Base-by-base conservation (phyloP, 331 rosid genomes). In the Quercus lobata region DNA sequence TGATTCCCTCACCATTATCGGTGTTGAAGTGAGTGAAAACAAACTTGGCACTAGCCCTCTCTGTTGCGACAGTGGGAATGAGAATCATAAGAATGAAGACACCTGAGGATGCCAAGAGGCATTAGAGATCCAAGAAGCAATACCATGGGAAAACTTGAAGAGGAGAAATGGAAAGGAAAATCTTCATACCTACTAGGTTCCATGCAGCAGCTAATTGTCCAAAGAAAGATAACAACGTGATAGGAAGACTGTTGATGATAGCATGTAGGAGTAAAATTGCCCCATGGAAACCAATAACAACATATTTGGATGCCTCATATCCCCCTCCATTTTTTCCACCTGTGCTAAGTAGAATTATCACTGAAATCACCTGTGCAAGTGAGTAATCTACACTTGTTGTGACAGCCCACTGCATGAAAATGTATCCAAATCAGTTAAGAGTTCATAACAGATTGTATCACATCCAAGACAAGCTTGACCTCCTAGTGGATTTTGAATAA, bases 371-470 rank as follows among this genome's bases (percentile, higher is more conserved):
- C 85, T 86, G 86, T 41, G 99, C 99, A 70, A 93, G 97, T 53
- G 99, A 95, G 84, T 74, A 95, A 84, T 93, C 99, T 62, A 95
- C 80, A 83, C 99, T 95, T 22, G 99, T 91, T 82, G 99, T 91
- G 75, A 95, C 97, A 52, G 99, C 99, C 99, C 99, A 95, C 99
- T 95, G 93, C 94, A 91, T 66, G 76, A 46, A 83, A 89, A 87
- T 68, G 79, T 14, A 81, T 19, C 71, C 30, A 72, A 72, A 62
- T 34, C 65, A 49, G 83, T 87, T 71, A 68, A 2, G 70, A 79
- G 71, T 21, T 55, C 70, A 54, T n/a, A 73, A 78, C n/a, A 60
- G 75, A 73, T 69, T 18, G 63, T 74, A 32, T 69, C 68, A 79
- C 66, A 78, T 49, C 76, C 73, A 46, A 61, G 57, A 72, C 66